Evolutionary conservation across 148 eudicot species (phyloP).

Genomic region (Rhododendron ferrugineum): DNA sequence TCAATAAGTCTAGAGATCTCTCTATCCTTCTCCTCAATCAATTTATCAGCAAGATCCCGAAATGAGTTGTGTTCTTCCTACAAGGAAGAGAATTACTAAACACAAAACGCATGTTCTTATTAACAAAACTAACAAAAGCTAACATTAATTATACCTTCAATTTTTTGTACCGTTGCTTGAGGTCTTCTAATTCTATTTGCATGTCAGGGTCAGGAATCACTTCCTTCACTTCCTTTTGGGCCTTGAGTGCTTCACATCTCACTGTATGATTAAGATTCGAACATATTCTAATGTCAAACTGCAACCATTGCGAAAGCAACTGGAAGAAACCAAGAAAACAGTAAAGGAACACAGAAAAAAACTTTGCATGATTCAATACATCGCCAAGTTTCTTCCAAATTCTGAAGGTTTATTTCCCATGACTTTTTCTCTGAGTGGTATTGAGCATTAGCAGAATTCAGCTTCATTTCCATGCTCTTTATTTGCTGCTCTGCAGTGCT

Average conservation of each 20-base stretch:
- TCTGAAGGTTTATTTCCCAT: constrained; percentile 68
- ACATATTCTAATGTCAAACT: not conserved
- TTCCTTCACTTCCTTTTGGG: constrained; percentile 54
- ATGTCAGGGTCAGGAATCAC: constrained; percentile 39
- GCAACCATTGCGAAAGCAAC: not conserved
- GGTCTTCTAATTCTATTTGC: constrained; percentile 58
- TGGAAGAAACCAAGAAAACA: not conserved
- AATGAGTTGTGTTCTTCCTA: constrained; percentile 94
- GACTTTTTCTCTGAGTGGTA: constrained; percentile 61
- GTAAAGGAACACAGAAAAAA: not conserved
- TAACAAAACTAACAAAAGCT: constrained; percentile 13
- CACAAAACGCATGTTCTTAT: not conserved
- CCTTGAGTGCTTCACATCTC: constrained; percentile 67
- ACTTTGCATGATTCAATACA: constrained; percentile 34
- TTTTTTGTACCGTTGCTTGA: constrained; percentile 46
- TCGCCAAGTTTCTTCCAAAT: constrained; percentile 88
- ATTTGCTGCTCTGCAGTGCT: constrained; percentile 51
- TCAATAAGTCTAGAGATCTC: constrained; percentile 79
- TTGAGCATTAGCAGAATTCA: constrained; percentile 48
- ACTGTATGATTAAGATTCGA: constrained; percentile 36
- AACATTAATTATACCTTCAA: constrained; percentile 45
- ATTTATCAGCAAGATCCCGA: constrained; percentile 92
- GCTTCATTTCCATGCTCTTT: constrained; percentile 69
- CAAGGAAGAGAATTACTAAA: constrained; percentile 18
- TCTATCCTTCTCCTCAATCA: constrained; percentile 90